Evolutionary conservation across 2,329 filamentous ascomycete species (phyloP).

Genomic region (Phialemonium atrogriseum): DNA sequence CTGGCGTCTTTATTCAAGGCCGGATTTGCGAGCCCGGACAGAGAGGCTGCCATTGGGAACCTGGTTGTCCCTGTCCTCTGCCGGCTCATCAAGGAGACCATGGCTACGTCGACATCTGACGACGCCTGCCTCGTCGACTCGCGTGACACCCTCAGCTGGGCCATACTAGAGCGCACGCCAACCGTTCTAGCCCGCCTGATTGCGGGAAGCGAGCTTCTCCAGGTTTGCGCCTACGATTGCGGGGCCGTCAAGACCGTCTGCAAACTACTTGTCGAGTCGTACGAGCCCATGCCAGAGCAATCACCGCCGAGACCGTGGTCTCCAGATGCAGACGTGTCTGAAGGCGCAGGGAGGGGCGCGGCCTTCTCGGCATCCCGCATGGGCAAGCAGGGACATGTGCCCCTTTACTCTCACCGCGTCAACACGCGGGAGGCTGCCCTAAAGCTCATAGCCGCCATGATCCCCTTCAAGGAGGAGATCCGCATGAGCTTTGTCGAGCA

Average conservation of each 20-base stretch:
- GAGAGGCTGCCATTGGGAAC: constrained; percentile 56
- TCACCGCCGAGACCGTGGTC: constrained; percentile 27
- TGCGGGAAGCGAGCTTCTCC: constrained; percentile 67
- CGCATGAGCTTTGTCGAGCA: constrained; percentile 75
- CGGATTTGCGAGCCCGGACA: constrained; percentile 54
- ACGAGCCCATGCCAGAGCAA: constrained; percentile 31
- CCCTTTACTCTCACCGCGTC: constrained; percentile 58
- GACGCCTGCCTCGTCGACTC: constrained; percentile 28
- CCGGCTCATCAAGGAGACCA: constrained; percentile 51
- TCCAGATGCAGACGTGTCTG: constrained; percentile 18
- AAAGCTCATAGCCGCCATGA: constrained; percentile 72
- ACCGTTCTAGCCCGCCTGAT: constrained; percentile 71
- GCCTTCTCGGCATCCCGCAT: constrained; percentile 35
- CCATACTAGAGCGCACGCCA: constrained; percentile 63
- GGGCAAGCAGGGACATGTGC: constrained; percentile 53
- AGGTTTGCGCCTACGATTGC: constrained; percentile 71
- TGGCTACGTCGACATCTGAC: too few species aligned
- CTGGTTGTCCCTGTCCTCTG: constrained; percentile 65
- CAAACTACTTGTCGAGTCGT: constrained; percentile 42
- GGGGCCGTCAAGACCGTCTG: constrained; percentile 37
- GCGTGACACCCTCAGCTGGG: constrained; percentile 32
- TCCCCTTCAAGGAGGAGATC: constrained; percentile 74
- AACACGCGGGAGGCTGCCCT: constrained; percentile 68
- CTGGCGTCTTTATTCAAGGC: constrained; percentile 62
- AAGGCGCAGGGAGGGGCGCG: constrained; percentile 7